Percentiles rank a stretch among this genome's conserved stretches.
phyloP scores from a whole-genome alignment of 352 stramenopile genomes.

The Pilasporangium apinafurcum region DNA sequence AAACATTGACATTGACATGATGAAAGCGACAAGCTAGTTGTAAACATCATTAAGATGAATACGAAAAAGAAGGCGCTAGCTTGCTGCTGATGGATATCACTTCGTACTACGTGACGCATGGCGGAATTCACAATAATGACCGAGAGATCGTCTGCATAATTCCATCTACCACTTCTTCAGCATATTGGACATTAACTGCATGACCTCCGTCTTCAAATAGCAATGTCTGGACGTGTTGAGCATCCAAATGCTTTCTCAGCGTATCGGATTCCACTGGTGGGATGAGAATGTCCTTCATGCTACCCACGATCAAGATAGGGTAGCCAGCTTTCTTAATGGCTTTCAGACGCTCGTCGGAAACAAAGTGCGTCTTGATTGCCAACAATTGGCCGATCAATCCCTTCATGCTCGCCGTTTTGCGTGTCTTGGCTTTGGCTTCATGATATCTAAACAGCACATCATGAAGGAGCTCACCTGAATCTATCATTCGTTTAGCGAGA shows the following conservation, averaged over 20 bases:
- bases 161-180: conserved; percentile 21
- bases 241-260: conserved; percentile 18
- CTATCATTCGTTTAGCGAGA: conserved; percentile 16
- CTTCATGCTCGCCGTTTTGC: conserved; percentile 3
- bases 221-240: conserved; percentile 16
- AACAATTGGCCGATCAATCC: conserved; percentile 8
- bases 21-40: too few species aligned
- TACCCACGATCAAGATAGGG: conserved; percentile 41
- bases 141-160: conserved; percentile 17
- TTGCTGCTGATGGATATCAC: too few species aligned
- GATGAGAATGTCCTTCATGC: conserved; percentile 39
- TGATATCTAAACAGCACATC: conserved; percentile 45
- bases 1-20: too few species aligned
- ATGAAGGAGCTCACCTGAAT: conserved; percentile 18
- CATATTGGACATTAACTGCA: conserved; percentile 22
- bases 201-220: conserved; percentile 30
- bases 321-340: conserved; percentile 28
- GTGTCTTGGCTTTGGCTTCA: conserved; percentile 13
- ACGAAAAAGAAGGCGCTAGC: too few species aligned
- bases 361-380: conserved; percentile 31
- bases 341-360: conserved; percentile 38
- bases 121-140: too few species aligned
- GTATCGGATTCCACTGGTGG: conserved; percentile 22
- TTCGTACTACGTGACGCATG: too few species aligned
- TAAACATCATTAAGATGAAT: too few species aligned